Evolutionary conservation across 108 stramenopile species (phyloP).

Genomic region (Cylindrotheca fusiformis): DNA sequence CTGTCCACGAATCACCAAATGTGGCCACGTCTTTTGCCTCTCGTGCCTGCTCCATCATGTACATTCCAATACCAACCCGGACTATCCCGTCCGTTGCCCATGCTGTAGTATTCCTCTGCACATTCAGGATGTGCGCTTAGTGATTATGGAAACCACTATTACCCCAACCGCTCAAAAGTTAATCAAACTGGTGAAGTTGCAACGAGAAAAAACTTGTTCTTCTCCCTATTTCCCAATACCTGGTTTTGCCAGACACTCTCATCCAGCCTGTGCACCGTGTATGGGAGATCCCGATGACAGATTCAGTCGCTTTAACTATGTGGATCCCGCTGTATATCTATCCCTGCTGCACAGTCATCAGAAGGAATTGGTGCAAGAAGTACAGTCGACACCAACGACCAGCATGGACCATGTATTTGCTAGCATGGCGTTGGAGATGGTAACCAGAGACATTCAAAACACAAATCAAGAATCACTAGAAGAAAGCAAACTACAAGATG

Average conservation of each 20-base stretch:
- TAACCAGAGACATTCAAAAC: conserved; percentile 19
- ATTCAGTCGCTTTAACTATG: conserved; percentile 48
- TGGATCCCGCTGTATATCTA: conserved; percentile 31
- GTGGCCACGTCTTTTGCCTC: conserved; percentile 77
- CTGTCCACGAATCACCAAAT: conserved; percentile 64
- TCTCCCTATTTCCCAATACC: conserved; percentile 63
- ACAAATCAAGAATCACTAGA: conserved; percentile 20
- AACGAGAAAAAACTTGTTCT: conserved; percentile 45
- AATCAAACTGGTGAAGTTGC: conserved; percentile 62
- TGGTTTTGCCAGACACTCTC: conserved; percentile 9
- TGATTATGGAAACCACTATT: conserved; percentile 42
- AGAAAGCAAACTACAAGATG: conserved; percentile 16
- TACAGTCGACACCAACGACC: background rate
- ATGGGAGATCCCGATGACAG: conserved; percentile 35
- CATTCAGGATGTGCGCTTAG: conserved; percentile 60
- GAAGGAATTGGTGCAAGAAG: conserved; percentile 14
- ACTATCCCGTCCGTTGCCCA: conserved; percentile 40
- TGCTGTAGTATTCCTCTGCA: conserved; percentile 39
- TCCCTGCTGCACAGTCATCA: conserved; percentile 12
- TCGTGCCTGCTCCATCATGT: conserved; percentile 69
- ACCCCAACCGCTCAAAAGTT: conserved; percentile 18
- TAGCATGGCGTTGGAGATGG: conserved; percentile 34
- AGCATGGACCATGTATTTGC: conserved; percentile 20
- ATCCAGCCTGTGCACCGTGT: conserved; percentile 32
- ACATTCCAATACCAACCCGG: conserved; percentile 24